Percentiles rank a stretch among this genome's conserved stretches.
phyloP scores from a whole-genome alignment of 176 grass and related monocot genomes.

The Paspalum notatum region DNA sequence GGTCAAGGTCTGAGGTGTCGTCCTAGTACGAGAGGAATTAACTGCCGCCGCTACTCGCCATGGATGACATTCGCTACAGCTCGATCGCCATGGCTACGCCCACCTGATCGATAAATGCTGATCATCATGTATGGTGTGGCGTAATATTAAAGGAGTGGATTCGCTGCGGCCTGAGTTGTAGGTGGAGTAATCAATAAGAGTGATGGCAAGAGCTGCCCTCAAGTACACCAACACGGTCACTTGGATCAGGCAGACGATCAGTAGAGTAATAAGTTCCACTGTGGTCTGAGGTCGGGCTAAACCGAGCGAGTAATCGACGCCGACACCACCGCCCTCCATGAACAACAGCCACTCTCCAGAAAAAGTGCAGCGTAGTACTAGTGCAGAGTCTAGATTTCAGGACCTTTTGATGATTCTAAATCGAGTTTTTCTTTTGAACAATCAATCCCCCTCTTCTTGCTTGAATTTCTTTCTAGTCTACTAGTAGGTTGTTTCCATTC shows the following conservation, averaged over 20 bases:
- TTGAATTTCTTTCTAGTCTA: neutral
- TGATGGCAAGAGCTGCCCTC: slow-evolving; percentile 18
- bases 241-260: neutral
- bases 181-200: slow-evolving; percentile 44
- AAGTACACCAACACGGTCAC: neutral
- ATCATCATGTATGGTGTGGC: neutral
- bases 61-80: slow-evolving; percentile 23
- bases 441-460: neutral
- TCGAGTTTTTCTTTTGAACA: neutral
- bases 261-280: neutral
- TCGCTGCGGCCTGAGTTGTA: slow-evolving; percentile 32
- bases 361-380: neutral
- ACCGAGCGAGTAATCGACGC: neutral
- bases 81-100: slow-evolving; percentile 7
- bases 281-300: neutral
- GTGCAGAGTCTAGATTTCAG: neutral
- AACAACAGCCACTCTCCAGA: neutral
- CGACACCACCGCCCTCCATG: neutral
- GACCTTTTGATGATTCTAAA: neutral
- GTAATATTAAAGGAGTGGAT: slow-evolving; percentile 30
- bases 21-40: neutral
- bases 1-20: slow-evolving; percentile 6
- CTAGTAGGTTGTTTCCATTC: no score
- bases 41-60: slow-evolving; percentile 19
- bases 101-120: slow-evolving; percentile 23